Base-by-base conservation (phyloP, 202 grass and related monocot genomes). In the Dendrocalamus latiflorus region DNA sequence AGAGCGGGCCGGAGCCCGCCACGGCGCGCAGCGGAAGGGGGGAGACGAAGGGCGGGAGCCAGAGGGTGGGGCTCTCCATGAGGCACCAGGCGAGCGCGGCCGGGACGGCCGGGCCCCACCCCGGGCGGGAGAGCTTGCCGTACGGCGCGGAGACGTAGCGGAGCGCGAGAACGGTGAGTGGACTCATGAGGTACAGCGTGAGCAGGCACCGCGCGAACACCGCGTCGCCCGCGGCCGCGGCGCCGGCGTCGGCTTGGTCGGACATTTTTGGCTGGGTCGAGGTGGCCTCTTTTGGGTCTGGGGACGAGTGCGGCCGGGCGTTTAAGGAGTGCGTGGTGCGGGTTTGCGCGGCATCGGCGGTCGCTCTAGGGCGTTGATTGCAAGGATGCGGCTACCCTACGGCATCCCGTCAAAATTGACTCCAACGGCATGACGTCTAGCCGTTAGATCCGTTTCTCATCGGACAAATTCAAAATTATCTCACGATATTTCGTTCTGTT, bases 51-150 rank as follows among this genome's bases (percentile, higher is more conserved):
- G 62, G 74, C 25, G 89, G 77, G 74, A 95, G 85, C 88, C 90
- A 95, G 6, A 98, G 87, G 24, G 90, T 81, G 73, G 95, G 92
- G 86, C 90, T 88, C 85, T 98, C 95, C 95, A 98, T 95, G 51
- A 90, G 58, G 82, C 88, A 86, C 95, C 95, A 98, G 28, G 86
- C 92, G 13, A 94, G 72, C 11, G 92, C 63, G 3, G 92, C 86
- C 20, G 88, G 88, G 25, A 98, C 8, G 6, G 72, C 17, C 12
- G 92, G 88, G 1, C 90, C 90, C 90, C 86, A 98, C 4, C 92
- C 92, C 4, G 92, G 72, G 17, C 81, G 85, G 13, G 69, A 85
- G 53, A 91, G 94, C 83, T 87, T 92, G 21, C 94, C 94, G 84
- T 92, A 97, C 5, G 94, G 94, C 10, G 94, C 94, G 12, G 82